Evolutionary conservation across 164 flowering plant genomes (phyloP).

Genomic region (Brasenia schreberi): DNA sequence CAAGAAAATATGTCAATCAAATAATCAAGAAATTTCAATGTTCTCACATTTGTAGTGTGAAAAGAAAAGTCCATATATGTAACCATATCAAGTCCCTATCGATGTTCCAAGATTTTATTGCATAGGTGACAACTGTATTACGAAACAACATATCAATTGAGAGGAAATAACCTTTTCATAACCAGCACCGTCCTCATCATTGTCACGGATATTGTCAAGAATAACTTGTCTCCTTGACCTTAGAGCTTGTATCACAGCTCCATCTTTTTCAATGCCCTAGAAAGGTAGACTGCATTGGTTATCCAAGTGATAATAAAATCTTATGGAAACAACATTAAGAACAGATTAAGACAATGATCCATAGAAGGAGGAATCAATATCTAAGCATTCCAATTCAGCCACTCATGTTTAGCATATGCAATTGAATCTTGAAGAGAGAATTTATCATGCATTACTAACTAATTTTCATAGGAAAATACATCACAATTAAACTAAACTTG

Average conservation of each 20-base stretch:
- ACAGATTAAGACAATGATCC: no score
- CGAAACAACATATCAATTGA: background rate
- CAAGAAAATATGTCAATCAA: no score
- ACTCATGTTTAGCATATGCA: no score
- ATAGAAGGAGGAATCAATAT: background rate
- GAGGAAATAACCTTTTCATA: slow-evolving; percentile 48
- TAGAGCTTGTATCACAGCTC: slow-evolving; percentile 48
- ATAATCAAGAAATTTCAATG: no score
- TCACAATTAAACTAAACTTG: no score
- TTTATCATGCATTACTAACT: no score
- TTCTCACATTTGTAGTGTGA: background rate
- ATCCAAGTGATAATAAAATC: background rate
- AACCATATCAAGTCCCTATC: background rate
- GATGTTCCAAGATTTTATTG: background rate
- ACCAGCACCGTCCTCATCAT: slow-evolving; percentile 65
- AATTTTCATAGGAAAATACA: no score
- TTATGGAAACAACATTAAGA: background rate
- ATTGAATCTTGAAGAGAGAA: no score
- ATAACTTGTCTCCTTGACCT: slow-evolving; percentile 64
- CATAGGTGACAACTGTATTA: no score
- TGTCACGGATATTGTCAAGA: slow-evolving; percentile 90
- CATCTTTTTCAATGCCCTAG: slow-evolving; percentile 58
- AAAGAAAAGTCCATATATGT: background rate
- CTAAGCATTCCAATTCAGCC: no score
- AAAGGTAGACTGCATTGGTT: background rate